Evolutionary conservation across 345 rosid species (phyloP), one percentile per base, ranked within the genome.

Genomic region (Stellera chamaejasme): DNA sequence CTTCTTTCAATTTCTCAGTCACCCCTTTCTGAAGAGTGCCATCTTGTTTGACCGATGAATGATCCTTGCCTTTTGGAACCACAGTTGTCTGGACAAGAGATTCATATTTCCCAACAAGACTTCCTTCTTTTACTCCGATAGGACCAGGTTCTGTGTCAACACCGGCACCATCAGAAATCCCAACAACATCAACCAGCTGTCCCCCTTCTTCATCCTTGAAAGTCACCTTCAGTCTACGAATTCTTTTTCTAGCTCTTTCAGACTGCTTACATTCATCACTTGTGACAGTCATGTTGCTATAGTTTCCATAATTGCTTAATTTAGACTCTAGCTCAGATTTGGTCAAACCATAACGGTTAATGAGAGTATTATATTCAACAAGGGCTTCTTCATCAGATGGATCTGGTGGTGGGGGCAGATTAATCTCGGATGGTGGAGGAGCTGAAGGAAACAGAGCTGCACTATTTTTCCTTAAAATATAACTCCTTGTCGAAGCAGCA

Each of bases 81-180:
- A 87, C 69, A 11, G 78, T 79, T 16, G 76, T 77, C 57, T 81
- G 93, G 54, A 88, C 87, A 52, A 88, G 85, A 36, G 95, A 88
- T 66, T 84, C 95, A 42, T 92, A 88, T 71, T 88, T 88, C 54
- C 98, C 96, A 54, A 88, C 90, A 11, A 92, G 87, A 62, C 96
- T 88, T 69, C 98, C 98, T 75, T 92, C 98, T 66, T 75, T 86
- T 54, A 92, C 85, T 42, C 90, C 96, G 25, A 79, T 14, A 0
- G 90, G 95, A 72, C 96, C 97, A 39, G 99, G 89, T 77, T 82
- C 97, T n/a, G 97, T 93, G 61, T 80, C 97, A 54, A 87, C 96
- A 59, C 87, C 99, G 2, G 77, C 92, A 55, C 96, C 99, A 76
- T 93, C 99, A 12, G 99, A 93, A 61, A 79, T 32, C 48, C 99